These are phyloP conservation scores for Podaxis sp. DNA, from an alignment of 768 basidiomycete genomes.

Conservation along the genomic window DNA sequence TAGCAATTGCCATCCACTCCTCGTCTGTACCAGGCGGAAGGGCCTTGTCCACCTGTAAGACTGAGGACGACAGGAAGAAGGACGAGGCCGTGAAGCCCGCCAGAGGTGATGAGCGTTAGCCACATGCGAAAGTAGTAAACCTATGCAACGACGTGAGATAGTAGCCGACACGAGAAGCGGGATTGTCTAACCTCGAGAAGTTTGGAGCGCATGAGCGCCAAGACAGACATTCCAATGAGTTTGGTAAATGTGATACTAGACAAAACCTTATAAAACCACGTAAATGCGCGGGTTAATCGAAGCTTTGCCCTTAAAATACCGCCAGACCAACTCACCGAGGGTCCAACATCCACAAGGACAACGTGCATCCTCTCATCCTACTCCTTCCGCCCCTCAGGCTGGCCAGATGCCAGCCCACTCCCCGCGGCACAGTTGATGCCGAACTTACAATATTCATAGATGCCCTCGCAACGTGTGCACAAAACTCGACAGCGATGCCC, in stretches of 20 bases:
- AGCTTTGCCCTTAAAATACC: too few species aligned
- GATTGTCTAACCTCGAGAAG: slow-evolving; percentile 72
- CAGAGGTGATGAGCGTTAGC: slow-evolving; percentile 85
- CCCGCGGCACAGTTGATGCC: slow-evolving; percentile 67
- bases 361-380: slow-evolving; percentile 92
- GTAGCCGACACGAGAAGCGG: background rate
- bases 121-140: slow-evolving; percentile 99
- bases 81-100: slow-evolving; percentile 89
- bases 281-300: too few species aligned
- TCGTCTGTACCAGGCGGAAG: slow-evolving; percentile 93
- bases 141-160: slow-evolving; percentile 36
- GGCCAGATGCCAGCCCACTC: slow-evolving; percentile 73
- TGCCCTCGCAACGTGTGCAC: slow-evolving; percentile 91
- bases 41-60: slow-evolving; percentile 80
- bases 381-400: slow-evolving; percentile 81
- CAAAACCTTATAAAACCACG: too few species aligned
- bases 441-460: slow-evolving; percentile 74
- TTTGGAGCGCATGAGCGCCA: slow-evolving; percentile 87
- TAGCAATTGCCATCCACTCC: slow-evolving; percentile 93
- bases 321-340: slow-evolving; percentile 89
- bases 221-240: slow-evolving; percentile 93
- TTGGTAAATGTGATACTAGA: slow-evolving; percentile 98
- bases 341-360: slow-evolving; percentile 93
- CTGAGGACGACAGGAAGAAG: slow-evolving; percentile 89
- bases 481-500: slow-evolving; percentile 98